Conservation (phyloP, 2,329 filamentous ascomycete species). For the Ascochyta viciae-villosae region DNA sequence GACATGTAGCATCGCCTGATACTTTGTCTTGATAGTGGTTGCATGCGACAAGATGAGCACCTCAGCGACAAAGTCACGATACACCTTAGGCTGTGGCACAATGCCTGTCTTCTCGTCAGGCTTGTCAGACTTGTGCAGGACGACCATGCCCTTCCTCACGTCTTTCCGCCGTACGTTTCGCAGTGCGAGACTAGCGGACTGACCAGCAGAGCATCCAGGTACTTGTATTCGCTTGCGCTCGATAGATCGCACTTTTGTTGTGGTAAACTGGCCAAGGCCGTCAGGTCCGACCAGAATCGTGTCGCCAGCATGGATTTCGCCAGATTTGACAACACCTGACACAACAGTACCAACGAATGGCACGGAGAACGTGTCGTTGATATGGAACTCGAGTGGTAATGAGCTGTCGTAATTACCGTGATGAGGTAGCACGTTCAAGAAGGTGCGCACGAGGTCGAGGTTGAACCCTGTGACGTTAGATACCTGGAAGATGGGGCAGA, state of each 20-base stretch:
- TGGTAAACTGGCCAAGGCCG: slow-evolving; percentile 85
- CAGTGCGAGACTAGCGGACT: slow-evolving; percentile 90
- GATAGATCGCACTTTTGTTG: slow-evolving; percentile 87
- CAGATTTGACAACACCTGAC: slow-evolving; percentile 84
- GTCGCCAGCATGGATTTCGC: slow-evolving; percentile 90
- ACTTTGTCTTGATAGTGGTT: slow-evolving; percentile 95
- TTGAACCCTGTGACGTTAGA: slow-evolving; percentile 96
- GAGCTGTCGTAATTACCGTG: slow-evolving; percentile 90
- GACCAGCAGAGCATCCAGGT: slow-evolving; percentile 85
- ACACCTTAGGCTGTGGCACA: slow-evolving; percentile 57
- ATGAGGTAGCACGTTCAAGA: slow-evolving; percentile 93
- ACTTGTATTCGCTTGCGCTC: slow-evolving; percentile 92
- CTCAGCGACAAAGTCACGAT: slow-evolving; percentile 66
- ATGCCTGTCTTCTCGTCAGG: slow-evolving; percentile 53
- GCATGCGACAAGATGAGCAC: slow-evolving; percentile 95
- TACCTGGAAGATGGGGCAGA: slow-evolving; percentile 97
- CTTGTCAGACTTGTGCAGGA: slow-evolving; percentile 81
- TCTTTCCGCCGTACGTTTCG: slow-evolving; percentile 89
- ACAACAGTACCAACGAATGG: slow-evolving; percentile 97
- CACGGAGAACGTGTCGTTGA: slow-evolving; percentile 98
- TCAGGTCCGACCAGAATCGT: slow-evolving; percentile 88
- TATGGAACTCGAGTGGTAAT: slow-evolving; percentile 87
- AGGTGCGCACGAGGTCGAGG: slow-evolving; percentile 87
- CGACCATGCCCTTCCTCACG: slow-evolving; percentile 97
- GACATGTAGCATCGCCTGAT: slow-evolving; percentile 98